A percentile compares a stretch with the other conserved stretches of the same genome.
Evolutionary conservation across 495 filamentous ascomycete species (phyloP).

Genomic region (Lasiosphaeriaceae sp.): DNA sequence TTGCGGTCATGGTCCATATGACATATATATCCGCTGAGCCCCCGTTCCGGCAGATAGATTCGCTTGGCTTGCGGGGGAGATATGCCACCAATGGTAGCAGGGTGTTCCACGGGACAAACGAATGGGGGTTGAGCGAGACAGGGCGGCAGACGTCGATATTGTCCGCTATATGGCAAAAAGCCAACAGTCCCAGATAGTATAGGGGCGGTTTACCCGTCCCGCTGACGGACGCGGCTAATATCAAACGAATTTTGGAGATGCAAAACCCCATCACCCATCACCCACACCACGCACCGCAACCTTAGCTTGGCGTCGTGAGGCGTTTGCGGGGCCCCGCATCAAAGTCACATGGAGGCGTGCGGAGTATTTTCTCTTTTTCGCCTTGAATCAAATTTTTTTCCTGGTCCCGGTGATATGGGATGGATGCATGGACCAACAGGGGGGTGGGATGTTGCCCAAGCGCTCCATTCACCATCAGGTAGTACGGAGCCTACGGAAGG

Average conservation of each 20-base stretch:
- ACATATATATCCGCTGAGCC: not conserved
- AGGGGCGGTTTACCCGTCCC: not conserved
- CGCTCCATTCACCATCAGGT: not conserved
- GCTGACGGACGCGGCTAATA: constrained; percentile 1
- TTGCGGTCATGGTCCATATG: not conserved
- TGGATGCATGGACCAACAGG: not conserved
- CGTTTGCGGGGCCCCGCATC: constrained; percentile 5
- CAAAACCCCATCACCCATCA: not conserved
- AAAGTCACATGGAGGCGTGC: not conserved
- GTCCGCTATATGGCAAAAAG: constrained; percentile 1
- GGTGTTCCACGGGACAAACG: not conserved
- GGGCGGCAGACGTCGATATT: not conserved
- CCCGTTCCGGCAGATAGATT: constrained; percentile 3
- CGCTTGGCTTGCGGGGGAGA: not conserved
- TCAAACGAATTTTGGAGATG: not conserved
- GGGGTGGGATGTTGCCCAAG: not conserved
- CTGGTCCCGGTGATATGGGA: too few species aligned
- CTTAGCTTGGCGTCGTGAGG: not conserved
- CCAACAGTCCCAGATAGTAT: not conserved
- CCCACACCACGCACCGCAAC: not conserved
- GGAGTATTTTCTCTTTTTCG: not conserved
- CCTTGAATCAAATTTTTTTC: not conserved
- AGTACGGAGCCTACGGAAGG: not conserved
- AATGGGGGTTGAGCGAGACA: not conserved
- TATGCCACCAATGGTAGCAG: constrained; percentile 1